Evolutionary conservation across 352 stramenopile species (phyloP).

Genomic region (Phytophthora boehmeriae): DNA sequence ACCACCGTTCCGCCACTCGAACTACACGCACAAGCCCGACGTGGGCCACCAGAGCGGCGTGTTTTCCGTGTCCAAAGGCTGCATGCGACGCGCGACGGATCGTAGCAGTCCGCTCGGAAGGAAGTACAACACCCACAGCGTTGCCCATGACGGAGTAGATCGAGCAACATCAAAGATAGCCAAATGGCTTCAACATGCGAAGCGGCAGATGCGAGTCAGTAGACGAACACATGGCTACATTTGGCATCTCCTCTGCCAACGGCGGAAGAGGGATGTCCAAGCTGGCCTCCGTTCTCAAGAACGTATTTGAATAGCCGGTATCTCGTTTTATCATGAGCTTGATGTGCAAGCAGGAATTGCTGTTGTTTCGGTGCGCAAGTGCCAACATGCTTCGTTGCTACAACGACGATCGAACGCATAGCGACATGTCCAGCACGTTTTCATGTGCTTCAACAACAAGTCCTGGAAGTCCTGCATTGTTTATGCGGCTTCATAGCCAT

Average conservation of each 20-base stretch:
- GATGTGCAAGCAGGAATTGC: too few species aligned
- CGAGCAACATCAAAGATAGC: not conserved
- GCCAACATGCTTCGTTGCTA: too few species aligned
- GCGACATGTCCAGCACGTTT: not conserved
- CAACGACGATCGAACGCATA: too few species aligned
- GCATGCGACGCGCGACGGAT: conserved; percentile 23
- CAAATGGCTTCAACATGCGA: conserved; percentile 33
- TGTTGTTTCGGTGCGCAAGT: too few species aligned
- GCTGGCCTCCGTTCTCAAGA: too few species aligned
- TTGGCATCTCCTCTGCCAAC: conserved; percentile 18
- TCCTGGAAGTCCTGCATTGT: not conserved
- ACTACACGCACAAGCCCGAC: conserved; percentile 37
- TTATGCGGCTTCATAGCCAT: not conserved
- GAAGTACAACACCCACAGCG: conserved; percentile 47
- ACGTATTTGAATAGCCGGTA: too few species aligned
- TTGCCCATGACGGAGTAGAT: conserved; percentile 44
- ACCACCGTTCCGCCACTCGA: conserved; percentile 46
- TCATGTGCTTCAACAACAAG: not conserved
- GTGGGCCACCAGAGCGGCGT: conserved; percentile 38
- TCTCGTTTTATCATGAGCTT: too few species aligned
- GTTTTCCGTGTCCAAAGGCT: conserved; percentile 33
- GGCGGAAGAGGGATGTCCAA: not conserved
- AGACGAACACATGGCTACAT: conserved; percentile 18
- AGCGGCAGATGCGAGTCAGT: conserved; percentile 6
- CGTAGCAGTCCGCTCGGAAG: conserved; percentile 26